Percentiles rank a stretch among this genome's conserved stretches.
Evolutionary conservation across 345 rosid genomes (phyloP).

Genomic region (Brassica cretica): DNA sequence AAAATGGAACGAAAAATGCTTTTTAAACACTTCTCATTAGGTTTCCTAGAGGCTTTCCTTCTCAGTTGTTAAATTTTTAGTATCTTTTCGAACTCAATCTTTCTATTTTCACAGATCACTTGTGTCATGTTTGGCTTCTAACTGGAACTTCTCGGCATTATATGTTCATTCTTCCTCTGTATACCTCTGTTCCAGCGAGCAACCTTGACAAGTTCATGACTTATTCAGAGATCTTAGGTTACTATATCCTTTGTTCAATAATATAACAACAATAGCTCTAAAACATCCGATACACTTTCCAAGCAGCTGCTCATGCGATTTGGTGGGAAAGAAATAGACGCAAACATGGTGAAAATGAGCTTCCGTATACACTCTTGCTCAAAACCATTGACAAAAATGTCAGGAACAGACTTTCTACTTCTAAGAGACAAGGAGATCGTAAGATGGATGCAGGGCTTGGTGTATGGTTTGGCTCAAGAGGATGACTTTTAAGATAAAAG

Average conservation of each 20-base stretch:
- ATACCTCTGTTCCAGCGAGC: slow-evolving; percentile 51
- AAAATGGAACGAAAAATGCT: slow-evolving; percentile 38
- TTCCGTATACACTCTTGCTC: too few species aligned
- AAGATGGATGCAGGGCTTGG: too few species aligned
- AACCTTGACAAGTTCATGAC: slow-evolving; percentile 52
- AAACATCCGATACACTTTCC: neutral
- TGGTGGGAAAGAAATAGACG: too few species aligned
- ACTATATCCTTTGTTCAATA: neutral
- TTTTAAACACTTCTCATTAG: slow-evolving; percentile 11
- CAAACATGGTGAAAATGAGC: too few species aligned
- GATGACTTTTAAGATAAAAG: too few species aligned
- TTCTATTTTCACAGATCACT: neutral
- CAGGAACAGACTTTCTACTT: too few species aligned
- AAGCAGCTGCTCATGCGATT: too few species aligned
- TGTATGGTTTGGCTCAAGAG: too few species aligned
- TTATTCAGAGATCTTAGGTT: slow-evolving; percentile 84
- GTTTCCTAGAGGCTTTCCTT: neutral
- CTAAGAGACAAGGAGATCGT: too few species aligned
- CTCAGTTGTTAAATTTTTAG: slow-evolving; percentile 31
- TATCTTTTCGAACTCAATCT: neutral
- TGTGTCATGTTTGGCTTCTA: slow-evolving; percentile 13
- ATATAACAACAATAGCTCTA: neutral
- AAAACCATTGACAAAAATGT: too few species aligned
- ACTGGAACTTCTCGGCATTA: slow-evolving; percentile 30
- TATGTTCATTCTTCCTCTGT: slow-evolving; percentile 78